Conservation (phyloP, 352 stramenopile genomes). For the Hyaloperonospora arabidopsidis region DNA sequence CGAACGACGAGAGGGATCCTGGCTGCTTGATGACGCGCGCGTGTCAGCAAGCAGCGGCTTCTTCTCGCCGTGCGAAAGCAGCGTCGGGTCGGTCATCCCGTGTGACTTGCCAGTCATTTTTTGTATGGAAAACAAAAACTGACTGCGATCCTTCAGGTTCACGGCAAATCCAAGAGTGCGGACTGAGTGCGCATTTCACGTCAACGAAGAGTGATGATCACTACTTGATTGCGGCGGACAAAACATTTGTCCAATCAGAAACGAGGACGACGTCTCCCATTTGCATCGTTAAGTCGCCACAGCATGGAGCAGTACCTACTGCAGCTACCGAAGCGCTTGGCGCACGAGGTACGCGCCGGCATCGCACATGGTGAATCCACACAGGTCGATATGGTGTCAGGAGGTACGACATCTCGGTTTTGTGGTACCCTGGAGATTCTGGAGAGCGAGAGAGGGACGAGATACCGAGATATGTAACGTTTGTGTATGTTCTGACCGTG, state of each 20-base stretch:
- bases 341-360: slow-evolving; percentile 55
- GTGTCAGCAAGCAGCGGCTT: slow-evolving; percentile 23
- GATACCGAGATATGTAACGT: slow-evolving; percentile 8
- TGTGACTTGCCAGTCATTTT: too few relatives aligned
- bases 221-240: slow-evolving; percentile 1
- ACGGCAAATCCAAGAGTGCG: background rate
- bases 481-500: background rate
- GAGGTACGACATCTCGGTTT: slow-evolving; percentile 28
- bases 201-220: slow-evolving; percentile 12
- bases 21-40: slow-evolving; percentile 18
- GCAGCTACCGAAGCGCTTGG: slow-evolving; percentile 75
- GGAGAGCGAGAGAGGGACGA: background rate
- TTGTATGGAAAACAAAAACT: too few relatives aligned
- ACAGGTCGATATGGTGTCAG: slow-evolving; percentile 72
- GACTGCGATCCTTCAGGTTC: too few relatives aligned
- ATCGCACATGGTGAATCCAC: slow-evolving; percentile 53
- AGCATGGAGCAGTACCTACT: slow-evolving; percentile 84
- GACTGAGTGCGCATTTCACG: background rate
- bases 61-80: slow-evolving; percentile 13
- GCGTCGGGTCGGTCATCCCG: too few relatives aligned
- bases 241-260: background rate
- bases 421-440: background rate
- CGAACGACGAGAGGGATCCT: slow-evolving; percentile 1
- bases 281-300: background rate
- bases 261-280: background rate